Percentiles rank a stretch among this genome's conserved stretches.
phyloP scores from a whole-genome alignment of 2,329 filamentous ascomycete genomes.

The Bipolaris victoriae region DNA sequence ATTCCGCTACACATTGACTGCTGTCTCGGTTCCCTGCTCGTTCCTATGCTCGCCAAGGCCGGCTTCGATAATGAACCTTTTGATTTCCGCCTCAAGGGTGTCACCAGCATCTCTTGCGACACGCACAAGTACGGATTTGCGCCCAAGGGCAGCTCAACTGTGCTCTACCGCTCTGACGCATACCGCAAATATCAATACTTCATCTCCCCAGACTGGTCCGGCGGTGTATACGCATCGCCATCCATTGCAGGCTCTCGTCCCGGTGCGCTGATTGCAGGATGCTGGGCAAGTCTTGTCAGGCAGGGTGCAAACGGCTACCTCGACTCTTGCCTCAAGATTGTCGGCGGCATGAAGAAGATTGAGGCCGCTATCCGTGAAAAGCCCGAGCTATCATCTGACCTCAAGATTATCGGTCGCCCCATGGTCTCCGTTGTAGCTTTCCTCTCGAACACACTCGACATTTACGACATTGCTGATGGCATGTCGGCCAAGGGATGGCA shows the following conservation, averaged over 20 bases:
- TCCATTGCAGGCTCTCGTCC: slow-evolving; percentile 90
- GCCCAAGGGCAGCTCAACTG: slow-evolving; percentile 93
- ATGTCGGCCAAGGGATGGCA: slow-evolving; percentile 91
- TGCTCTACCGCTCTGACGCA: slow-evolving; percentile 82
- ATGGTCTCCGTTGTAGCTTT: slow-evolving; percentile 92
- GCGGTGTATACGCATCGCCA: slow-evolving; percentile 93
- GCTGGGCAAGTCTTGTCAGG: slow-evolving; percentile 91
- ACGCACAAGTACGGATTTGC: slow-evolving; percentile 99
- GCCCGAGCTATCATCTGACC: slow-evolving; percentile 70
- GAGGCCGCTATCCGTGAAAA: slow-evolving; percentile 72
- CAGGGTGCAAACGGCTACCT: slow-evolving; percentile 89
- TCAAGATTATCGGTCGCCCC: slow-evolving; percentile 82
- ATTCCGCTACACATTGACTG: slow-evolving; percentile 95
- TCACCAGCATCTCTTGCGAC: slow-evolving; percentile 94
- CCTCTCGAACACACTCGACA: slow-evolving; percentile 79
- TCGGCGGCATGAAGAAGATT: slow-evolving; percentile 84
- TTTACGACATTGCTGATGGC: slow-evolving; percentile 92
- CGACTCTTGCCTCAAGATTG: slow-evolving; percentile 83
- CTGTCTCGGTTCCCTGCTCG: slow-evolving; percentile 93
- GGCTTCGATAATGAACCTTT: slow-evolving; percentile 89
- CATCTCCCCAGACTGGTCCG: slow-evolving; percentile 91
- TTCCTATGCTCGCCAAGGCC: slow-evolving; percentile 90
- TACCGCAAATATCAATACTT: slow-evolving; percentile 95
- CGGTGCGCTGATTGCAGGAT: slow-evolving; percentile 91
- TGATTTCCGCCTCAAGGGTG: slow-evolving; percentile 91